Evolutionary conservation across 768 basidiomycete species (phyloP).

Genomic region (Russula brevipes): DNA sequence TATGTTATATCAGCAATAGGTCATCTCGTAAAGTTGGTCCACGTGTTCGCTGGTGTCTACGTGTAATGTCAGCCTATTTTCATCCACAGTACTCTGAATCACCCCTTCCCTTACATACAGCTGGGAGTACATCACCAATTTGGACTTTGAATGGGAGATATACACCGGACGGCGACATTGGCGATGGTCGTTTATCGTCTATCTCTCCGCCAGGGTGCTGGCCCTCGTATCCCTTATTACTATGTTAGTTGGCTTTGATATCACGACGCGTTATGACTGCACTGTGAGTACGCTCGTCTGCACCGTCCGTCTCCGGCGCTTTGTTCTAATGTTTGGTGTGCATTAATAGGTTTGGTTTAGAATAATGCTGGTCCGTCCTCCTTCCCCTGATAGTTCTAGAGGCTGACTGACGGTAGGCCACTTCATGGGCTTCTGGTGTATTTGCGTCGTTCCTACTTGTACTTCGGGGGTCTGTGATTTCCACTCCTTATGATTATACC

Average conservation of each 20-base stretch:
- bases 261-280: conserved; percentile 6
- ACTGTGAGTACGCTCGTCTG: background rate
- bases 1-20: background rate
- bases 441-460: conserved; percentile 18
- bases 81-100: background rate
- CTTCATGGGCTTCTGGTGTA: conserved; percentile 10
- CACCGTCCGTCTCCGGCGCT: background rate
- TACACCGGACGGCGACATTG: conserved; percentile 16
- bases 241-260: conserved; percentile 6
- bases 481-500: background rate
- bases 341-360: conserved; percentile 8
- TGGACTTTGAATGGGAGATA: conserved; percentile 21
- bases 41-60: conserved; percentile 17
- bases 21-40: conserved; percentile 1
- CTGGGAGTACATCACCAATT: conserved; percentile 19
- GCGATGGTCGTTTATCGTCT: conserved; percentile 18
- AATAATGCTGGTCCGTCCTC: background rate
- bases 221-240: conserved; percentile 7
- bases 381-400: background rate
- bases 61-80: background rate
- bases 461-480: conserved; percentile 15
- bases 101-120: background rate
- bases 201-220: conserved; percentile 10
- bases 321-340: background rate
- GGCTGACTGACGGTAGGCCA: conserved; percentile 7